These are phyloP conservation scores for Populus hybrid DNA, from an alignment of 441 rosid species.

Conservation along the genomic window DNA sequence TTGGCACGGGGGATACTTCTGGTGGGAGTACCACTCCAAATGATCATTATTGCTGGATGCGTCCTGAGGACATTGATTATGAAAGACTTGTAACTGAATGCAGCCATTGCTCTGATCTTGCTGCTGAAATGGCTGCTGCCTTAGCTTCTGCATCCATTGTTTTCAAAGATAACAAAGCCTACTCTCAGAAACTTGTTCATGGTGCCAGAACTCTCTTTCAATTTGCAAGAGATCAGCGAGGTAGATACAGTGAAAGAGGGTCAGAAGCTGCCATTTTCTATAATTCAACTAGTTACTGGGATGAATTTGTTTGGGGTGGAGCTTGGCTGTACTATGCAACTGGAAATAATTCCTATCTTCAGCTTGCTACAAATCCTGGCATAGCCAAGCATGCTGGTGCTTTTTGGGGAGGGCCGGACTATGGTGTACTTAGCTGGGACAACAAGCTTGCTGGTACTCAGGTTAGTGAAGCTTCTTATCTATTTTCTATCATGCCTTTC, in stretches of 20 bases:
- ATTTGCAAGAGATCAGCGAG: slow-evolving; percentile 63
- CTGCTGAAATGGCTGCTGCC: slow-evolving; percentile 97
- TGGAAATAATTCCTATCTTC: slow-evolving; percentile 67
- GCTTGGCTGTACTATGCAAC: slow-evolving; percentile 96
- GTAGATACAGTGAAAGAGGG: slow-evolving; percentile 60
- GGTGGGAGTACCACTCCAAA: slow-evolving; percentile 62
- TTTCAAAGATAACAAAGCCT: slow-evolving; percentile 74
- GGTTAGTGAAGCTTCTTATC: slow-evolving; percentile 35
- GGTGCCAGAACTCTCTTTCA: slow-evolving; percentile 74
- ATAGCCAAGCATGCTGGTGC: slow-evolving; percentile 70
- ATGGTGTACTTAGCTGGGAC: slow-evolving; percentile 91
- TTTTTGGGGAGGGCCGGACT: slow-evolving; percentile 61
- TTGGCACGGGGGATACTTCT: slow-evolving; percentile 71
- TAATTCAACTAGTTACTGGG: slow-evolving; percentile 71
- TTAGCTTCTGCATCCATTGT: slow-evolving; percentile 93
- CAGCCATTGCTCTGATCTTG: slow-evolving; percentile 65
- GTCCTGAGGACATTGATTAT: slow-evolving; percentile 94
- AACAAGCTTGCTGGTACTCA: slow-evolving; percentile 93
- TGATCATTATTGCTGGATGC: slow-evolving; percentile 95
- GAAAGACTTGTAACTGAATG: slow-evolving; percentile 46
- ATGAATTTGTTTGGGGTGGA: slow-evolving; percentile 85
- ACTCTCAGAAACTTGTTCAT: slow-evolving; percentile 74
- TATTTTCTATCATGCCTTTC: slow-evolving; percentile 3
- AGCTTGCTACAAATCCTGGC: slow-evolving; percentile 50
- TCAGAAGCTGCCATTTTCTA: slow-evolving; percentile 61